Evolutionary conservation across 768 basidiomycete species (phyloP).

Genomic region (Imleria badia): DNA sequence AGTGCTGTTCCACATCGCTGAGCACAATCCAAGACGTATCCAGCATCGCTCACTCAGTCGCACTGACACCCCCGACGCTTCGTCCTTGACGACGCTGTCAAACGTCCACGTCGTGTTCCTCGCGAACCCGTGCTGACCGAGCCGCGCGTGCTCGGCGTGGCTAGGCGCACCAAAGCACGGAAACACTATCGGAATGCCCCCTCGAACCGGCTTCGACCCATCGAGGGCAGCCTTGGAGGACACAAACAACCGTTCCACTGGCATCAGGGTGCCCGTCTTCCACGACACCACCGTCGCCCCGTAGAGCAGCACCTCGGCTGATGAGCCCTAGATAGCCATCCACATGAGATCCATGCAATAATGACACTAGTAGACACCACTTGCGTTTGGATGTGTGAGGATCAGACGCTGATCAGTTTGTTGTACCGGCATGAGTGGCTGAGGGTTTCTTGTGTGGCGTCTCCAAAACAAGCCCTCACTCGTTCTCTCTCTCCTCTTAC

Average conservation of each 20-base stretch:
- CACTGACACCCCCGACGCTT: constrained; percentile 70
- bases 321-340: constrained; percentile 51
- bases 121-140: constrained; percentile 92
- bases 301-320: constrained; percentile 65
- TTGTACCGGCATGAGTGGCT: constrained; percentile 55
- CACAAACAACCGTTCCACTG: constrained; percentile 75
- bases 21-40: background rate
- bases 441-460: constrained; percentile 20
- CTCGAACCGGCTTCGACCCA: constrained; percentile 72
- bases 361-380: background rate
- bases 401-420: constrained; percentile 42
- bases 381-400: constrained; percentile 65
- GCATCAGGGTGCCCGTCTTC: constrained; percentile 52
- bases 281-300: constrained; percentile 90
- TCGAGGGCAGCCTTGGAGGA: constrained; percentile 79
- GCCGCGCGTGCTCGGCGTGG: constrained; percentile 64
- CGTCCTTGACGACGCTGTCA: constrained; percentile 62
- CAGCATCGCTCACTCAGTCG: constrained; percentile 58
- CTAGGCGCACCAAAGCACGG: constrained; percentile 87
- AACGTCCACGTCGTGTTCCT: constrained; percentile 75
- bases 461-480: constrained; percentile 11
- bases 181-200: constrained; percentile 66
- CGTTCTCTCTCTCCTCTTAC: background rate
- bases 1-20: constrained; percentile 45
- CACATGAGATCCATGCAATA: background rate